Conservation (phyloP, 257 asterid species). For the Penstemon eatonii region DNA sequence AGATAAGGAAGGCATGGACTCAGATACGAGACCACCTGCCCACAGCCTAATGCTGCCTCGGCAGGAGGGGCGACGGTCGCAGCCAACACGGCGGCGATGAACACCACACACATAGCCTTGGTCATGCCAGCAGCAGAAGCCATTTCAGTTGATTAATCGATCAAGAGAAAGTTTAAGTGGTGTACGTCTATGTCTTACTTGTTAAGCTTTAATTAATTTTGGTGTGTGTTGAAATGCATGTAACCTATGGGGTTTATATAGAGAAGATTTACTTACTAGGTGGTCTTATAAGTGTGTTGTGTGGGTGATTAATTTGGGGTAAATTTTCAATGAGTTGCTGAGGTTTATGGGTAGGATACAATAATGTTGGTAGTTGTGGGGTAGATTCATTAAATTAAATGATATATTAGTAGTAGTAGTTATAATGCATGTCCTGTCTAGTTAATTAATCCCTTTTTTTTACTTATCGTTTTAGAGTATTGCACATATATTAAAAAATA, state of each 20-base stretch:
- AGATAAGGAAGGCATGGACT: slow-evolving; percentile 42
- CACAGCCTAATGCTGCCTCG: slow-evolving; percentile 39
- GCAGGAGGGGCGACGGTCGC: slow-evolving; percentile 29
- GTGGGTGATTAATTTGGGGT: too few species aligned
- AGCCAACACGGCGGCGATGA: slow-evolving; percentile 30
- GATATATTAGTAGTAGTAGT: too few species aligned
- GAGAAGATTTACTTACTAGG: background rate
- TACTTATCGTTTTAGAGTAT: too few species aligned
- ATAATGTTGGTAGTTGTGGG: too few species aligned
- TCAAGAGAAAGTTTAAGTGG: background rate
- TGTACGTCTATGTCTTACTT: too few species aligned
- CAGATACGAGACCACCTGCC: slow-evolving; percentile 26
- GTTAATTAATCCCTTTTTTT: too few species aligned
- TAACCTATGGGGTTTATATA: slow-evolving; percentile 7
- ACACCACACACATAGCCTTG: slow-evolving; percentile 25
- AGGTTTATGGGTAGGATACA: too few species aligned
- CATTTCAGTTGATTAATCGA: background rate
- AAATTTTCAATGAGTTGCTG: too few species aligned
- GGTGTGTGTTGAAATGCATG: background rate
- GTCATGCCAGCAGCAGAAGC: slow-evolving; percentile 10
- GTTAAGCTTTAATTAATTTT: background rate
- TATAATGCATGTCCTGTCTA: too few species aligned
- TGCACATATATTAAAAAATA: too few species aligned
- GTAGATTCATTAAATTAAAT: too few species aligned
- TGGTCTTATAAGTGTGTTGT: too few species aligned